A percentile compares a stretch with the other conserved stretches of the same genome.
phyloP scores from a whole-genome alignment of 768 basidiomycete genomes.

The Mycena metata region DNA sequence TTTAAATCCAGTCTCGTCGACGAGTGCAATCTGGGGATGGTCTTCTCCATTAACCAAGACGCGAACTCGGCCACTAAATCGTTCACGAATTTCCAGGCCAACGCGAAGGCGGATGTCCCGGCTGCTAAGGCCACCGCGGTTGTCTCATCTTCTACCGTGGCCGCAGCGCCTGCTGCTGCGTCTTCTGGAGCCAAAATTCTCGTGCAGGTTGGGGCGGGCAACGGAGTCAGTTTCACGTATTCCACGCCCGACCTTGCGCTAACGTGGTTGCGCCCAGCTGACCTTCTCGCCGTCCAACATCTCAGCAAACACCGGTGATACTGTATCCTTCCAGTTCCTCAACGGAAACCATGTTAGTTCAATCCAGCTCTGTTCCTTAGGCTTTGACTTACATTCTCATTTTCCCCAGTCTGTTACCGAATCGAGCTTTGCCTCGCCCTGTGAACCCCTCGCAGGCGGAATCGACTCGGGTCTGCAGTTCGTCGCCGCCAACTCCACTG shows the following conservation, averaged over 20 bases:
- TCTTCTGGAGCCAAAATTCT: slow-evolving; percentile 4
- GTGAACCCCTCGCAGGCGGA: neutral
- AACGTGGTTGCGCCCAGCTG: too few relatives aligned
- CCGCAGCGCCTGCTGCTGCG: slow-evolving; percentile 37
- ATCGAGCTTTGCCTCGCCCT: slow-evolving; percentile 1
- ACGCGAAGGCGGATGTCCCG: too few relatives aligned
- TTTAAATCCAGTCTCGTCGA: slow-evolving; percentile 39
- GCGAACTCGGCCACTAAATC: slow-evolving; percentile 61
- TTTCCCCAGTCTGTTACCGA: neutral
- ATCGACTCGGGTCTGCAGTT: neutral
- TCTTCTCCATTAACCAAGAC: slow-evolving; percentile 62
- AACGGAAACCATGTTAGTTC: slow-evolving; percentile 1
- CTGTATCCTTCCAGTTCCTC: neutral
- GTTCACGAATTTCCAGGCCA: slow-evolving; percentile 56
- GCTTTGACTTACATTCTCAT: neutral
- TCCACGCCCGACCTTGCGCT: too few relatives aligned
- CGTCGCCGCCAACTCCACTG: neutral
- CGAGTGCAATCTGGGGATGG: slow-evolving; percentile 66
- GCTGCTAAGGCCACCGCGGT: too few relatives aligned
- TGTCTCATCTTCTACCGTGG: slow-evolving; percentile 47
- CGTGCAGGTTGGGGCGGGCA: neutral
- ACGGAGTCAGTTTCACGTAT: neutral
- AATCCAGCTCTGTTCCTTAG: neutral
- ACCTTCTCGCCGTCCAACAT: neutral
- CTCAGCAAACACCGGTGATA: neutral